These are phyloP conservation scores for Kwoniella sp. DNA, from an alignment of 768 basidiomycete genomes.

Conservation along the genomic window DNA sequence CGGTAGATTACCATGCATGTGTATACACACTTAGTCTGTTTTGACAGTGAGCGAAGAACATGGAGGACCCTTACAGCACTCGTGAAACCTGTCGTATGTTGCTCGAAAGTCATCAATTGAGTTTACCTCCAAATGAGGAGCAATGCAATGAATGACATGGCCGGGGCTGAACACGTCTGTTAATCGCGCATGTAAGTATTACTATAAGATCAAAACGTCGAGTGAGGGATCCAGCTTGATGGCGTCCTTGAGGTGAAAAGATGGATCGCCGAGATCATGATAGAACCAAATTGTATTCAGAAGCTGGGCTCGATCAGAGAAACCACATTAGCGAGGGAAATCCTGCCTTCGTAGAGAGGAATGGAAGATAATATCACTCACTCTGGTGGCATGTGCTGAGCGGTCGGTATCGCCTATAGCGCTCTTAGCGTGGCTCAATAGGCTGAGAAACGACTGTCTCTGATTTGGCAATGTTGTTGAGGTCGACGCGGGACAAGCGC, in stretches of 20 bases:
- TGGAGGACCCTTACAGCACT: too few species aligned
- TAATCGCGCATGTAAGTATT: too few species aligned
- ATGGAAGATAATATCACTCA: neutral
- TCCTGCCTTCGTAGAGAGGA: neutral
- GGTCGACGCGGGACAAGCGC: neutral
- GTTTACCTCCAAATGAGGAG: too few species aligned
- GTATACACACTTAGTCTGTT: neutral
- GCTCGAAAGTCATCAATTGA: too few species aligned
- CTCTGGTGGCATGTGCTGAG: conserved; percentile 6
- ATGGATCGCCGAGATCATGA: conserved; percentile 2
- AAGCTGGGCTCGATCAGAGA: neutral
- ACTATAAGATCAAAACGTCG: conserved; percentile 7
- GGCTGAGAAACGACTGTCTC: conserved; percentile 6
- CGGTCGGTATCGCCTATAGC: conserved; percentile 3
- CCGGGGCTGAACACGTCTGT: too few species aligned
- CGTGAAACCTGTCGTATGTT: too few species aligned
- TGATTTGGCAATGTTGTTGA: conserved; percentile 1
- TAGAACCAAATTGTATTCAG: conserved; percentile 12
- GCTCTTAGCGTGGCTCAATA: conserved; percentile 8
- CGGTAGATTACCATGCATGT: conserved; percentile 11
- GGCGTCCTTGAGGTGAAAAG: conserved; percentile 6
- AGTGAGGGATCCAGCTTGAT: neutral
- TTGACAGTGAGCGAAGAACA: too few species aligned
- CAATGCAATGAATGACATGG: too few species aligned
- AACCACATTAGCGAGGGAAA: neutral